These are phyloP conservation scores for Phytophthora europaea DNA, from an alignment of 352 stramenopile genomes.

Conservation along the genomic window DNA sequence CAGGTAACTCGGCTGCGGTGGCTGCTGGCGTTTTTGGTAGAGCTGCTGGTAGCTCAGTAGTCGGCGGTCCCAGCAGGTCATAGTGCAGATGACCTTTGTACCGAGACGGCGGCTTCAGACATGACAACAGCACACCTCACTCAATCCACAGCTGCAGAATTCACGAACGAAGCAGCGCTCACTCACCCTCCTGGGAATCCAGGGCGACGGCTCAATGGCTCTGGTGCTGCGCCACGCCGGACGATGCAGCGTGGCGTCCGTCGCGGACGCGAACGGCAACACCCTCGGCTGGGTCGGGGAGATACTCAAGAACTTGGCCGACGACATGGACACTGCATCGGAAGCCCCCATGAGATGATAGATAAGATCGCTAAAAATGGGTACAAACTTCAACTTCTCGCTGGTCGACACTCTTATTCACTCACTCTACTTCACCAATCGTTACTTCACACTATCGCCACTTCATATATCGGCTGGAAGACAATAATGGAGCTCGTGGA, in stretches of 20 bases:
- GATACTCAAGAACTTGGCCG: conserved; percentile 1
- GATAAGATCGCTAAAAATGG: conserved; percentile 5
- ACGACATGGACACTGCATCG: conserved; percentile 9
- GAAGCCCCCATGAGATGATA: neutral
- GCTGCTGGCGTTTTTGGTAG: neutral
- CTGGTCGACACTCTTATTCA: conserved; percentile 7
- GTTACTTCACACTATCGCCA: neutral
- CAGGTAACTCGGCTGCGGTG: neutral
- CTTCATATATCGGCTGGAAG: neutral
- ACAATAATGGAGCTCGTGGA: conserved; percentile 52
- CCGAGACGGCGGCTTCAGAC: conserved; percentile 50
- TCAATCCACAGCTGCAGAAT: neutral
- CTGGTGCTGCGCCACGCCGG: conserved; percentile 58
- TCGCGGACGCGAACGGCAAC: conserved; percentile 62
- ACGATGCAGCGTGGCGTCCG: conserved; percentile 68
- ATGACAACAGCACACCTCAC: neutral
- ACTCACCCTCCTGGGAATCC: conserved; percentile 48
- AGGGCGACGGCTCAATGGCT: conserved; percentile 30
- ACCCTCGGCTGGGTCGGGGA: conserved; percentile 20
- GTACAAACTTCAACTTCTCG: conserved; percentile 17
- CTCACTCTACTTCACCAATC: neutral
- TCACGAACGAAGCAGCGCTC: neutral
- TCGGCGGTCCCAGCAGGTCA: conserved; percentile 32
- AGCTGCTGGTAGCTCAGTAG: neutral
- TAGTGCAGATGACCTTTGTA: conserved; percentile 48